Evolutionary conservation across 2,329 filamentous ascomycete genomes (phyloP).

Genomic region (Pleomassaria siparia): DNA sequence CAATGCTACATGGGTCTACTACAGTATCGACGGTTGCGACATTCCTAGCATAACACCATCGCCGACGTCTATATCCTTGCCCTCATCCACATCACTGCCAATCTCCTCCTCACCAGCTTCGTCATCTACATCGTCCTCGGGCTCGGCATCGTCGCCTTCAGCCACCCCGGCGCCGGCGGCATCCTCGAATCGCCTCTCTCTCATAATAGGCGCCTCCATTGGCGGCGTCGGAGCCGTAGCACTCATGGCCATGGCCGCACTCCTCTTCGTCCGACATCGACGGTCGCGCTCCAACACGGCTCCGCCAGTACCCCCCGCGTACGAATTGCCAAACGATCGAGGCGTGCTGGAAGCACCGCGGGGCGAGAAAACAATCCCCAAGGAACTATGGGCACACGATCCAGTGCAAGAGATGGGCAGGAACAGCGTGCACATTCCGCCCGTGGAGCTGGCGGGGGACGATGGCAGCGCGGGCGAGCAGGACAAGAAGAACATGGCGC

Average conservation of each 20-base stretch:
- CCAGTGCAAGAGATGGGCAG: constrained; percentile 25
- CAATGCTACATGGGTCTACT: constrained; percentile 29
- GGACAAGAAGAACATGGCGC: constrained; percentile 7
- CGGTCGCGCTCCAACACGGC: background rate
- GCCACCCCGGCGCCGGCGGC: background rate
- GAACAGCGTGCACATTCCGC: constrained; percentile 18
- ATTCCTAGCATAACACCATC: constrained; percentile 10
- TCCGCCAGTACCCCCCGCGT: constrained; percentile 3
- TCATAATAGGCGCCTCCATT: constrained; percentile 21
- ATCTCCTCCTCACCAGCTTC: constrained; percentile 3
- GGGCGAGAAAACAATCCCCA: constrained; percentile 10
- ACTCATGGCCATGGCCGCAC: constrained; percentile 11
- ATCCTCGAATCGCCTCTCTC: constrained; percentile 8
- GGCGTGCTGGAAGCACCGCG: constrained; percentile 11
- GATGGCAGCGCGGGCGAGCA: background rate
- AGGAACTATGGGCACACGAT: constrained; percentile 20
- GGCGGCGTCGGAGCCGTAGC: constrained; percentile 17
- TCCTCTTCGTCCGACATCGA: constrained; percentile 14
- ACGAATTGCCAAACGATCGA: constrained; percentile 21
- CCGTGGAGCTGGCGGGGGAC: constrained; percentile 13
- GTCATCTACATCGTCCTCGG: background rate
- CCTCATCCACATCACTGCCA: background rate
- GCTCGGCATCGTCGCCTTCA: constrained; percentile 1
- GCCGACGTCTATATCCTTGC: background rate
- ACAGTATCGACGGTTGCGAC: constrained; percentile 28